Evolutionary conservation across 2,329 filamentous ascomycete genomes (phyloP).

Genomic region (Exophiala viscosa): DNA sequence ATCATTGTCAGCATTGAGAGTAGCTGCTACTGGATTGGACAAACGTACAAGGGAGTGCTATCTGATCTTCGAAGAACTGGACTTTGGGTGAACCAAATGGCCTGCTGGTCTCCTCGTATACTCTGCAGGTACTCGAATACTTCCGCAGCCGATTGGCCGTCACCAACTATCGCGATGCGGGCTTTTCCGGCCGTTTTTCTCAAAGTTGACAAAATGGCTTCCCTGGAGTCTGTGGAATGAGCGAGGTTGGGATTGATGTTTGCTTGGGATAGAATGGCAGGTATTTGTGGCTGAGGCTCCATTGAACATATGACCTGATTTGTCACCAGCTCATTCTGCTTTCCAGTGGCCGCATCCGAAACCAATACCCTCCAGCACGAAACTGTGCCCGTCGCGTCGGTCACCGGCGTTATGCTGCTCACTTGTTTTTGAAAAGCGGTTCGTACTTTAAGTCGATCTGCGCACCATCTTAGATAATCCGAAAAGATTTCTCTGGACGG

Average conservation of each 20-base stretch:
- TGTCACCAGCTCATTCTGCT: conserved; percentile 4
- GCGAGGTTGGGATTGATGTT: conserved; percentile 3
- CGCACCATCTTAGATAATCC: conserved; percentile 25
- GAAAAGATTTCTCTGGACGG: conserved; percentile 19
- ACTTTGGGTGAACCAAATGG: conserved; percentile 20
- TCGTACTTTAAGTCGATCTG: conserved; percentile 10
- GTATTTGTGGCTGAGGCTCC: conserved; percentile 12
- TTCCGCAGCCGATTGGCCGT: conserved; percentile 23
- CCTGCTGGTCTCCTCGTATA: conserved; percentile 13
- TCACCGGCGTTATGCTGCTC: conserved; percentile 10
- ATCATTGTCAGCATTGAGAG: background rate
- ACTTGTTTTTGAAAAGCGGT: conserved; percentile 13
- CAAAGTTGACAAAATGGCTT: conserved; percentile 7
- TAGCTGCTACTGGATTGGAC: background rate
- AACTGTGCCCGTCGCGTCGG: conserved; percentile 5
- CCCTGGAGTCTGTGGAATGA: conserved; percentile 17
- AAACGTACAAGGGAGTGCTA: conserved; percentile 19
- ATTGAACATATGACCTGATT: conserved; percentile 21
- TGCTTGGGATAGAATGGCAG: conserved; percentile 6
- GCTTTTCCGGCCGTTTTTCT: background rate
- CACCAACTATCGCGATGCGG: conserved; percentile 21
- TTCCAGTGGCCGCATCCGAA: conserved; percentile 12
- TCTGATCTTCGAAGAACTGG: conserved; percentile 3
- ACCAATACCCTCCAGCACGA: conserved; percentile 16
- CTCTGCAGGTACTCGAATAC: conserved; percentile 19